Percentiles rank a stretch among this genome's conserved stretches.
These are phyloP conservation scores for Phytopythium litorale DNA, from an alignment of 352 stramenopile species.

Conservation along the genomic window DNA sequence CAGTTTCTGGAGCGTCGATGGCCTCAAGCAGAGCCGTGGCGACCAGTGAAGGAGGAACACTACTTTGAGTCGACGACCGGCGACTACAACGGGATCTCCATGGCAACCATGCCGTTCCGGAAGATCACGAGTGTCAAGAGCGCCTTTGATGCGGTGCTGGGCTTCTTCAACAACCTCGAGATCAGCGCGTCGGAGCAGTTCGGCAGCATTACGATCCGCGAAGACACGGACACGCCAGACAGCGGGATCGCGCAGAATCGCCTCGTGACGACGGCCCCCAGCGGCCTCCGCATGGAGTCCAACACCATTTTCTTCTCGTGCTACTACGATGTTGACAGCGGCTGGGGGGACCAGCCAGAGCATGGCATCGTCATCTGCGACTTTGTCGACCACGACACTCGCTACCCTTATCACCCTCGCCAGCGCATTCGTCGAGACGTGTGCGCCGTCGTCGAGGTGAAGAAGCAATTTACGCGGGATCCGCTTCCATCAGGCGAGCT, in stretches of 20 bases:
- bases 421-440: conserved; percentile 17
- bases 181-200: conserved; percentile 34
- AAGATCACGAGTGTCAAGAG: conserved; percentile 17
- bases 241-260: conserved; percentile 29
- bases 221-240: conserved; percentile 25
- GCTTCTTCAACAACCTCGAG: conserved; percentile 29
- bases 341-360: conserved; percentile 8
- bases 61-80: conserved; percentile 20
- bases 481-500: not conserved
- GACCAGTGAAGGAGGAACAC: conserved; percentile 15
- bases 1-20: conserved; percentile 28
- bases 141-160: conserved; percentile 26
- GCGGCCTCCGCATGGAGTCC: conserved; percentile 22
- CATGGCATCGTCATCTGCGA: conserved; percentile 17
- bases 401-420: conserved; percentile 15
- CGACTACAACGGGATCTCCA: conserved; percentile 17
- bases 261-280: conserved; percentile 17
- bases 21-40: conserved; percentile 26
- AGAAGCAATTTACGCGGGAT: not conserved
- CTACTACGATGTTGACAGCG: conserved; percentile 14
- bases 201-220: conserved; percentile 30
- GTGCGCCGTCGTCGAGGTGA: conserved; percentile 17
- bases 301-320: conserved; percentile 28
- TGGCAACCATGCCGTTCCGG: conserved; percentile 35
- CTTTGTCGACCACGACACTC: conserved; percentile 22